Evolutionary conservation across 2,329 filamentous ascomycete genomes (phyloP).

Genomic region (Diaporthe sp.): DNA sequence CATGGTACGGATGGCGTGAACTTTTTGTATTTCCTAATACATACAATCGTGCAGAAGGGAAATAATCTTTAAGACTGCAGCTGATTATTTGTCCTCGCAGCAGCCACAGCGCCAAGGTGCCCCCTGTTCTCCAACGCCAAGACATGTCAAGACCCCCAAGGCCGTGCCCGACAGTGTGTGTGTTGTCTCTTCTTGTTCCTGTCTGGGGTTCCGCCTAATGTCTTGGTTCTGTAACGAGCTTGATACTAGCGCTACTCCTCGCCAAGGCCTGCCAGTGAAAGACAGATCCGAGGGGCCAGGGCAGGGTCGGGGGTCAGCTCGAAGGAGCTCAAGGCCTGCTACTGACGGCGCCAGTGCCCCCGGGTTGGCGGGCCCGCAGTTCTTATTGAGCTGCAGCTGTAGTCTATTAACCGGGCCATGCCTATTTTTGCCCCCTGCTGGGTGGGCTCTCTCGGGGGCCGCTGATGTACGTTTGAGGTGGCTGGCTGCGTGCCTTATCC

Average conservation of each 20-base stretch:
- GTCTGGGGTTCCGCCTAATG: slow-evolving; percentile 6
- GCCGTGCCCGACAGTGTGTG: background rate
- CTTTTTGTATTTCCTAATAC: background rate
- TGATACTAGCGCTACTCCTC: slow-evolving; percentile 6
- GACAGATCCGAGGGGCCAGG: background rate
- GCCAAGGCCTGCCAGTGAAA: slow-evolving; percentile 10
- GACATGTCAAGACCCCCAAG: slow-evolving; percentile 21
- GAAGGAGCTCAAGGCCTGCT: background rate
- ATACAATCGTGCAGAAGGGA: too few species aligned
- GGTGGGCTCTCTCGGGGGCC: too few species aligned
- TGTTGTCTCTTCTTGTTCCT: background rate
- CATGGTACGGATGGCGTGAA: background rate
- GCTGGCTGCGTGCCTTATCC: slow-evolving; percentile 3
- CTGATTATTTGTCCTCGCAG: too few species aligned
- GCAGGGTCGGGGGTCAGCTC: background rate
- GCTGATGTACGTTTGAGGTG: slow-evolving; percentile 14
- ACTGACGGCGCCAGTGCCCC: background rate
- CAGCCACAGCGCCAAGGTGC: too few species aligned
- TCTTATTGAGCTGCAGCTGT: background rate
- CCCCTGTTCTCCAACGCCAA: background rate
- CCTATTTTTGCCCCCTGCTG: background rate
- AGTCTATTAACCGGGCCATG: slow-evolving; percentile 12
- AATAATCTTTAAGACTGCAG: too few species aligned
- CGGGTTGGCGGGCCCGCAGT: background rate
- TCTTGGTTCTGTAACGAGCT: slow-evolving; percentile 13